Evolutionary conservation across 202 grass and related monocot genomes (phyloP), one percentile per base, ranked within the genome.

Genomic region (Saccharum hybrid): DNA sequence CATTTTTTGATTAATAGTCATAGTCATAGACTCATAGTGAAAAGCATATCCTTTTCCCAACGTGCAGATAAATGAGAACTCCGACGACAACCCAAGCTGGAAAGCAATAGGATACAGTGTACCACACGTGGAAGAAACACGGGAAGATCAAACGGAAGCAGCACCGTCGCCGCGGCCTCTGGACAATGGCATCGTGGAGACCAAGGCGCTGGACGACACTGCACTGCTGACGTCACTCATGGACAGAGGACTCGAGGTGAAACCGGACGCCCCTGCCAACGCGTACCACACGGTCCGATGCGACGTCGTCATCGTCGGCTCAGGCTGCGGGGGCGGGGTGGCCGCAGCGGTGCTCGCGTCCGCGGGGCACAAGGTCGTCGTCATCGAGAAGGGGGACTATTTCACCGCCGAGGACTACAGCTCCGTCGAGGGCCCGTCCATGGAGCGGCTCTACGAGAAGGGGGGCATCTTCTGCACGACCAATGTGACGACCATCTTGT

Each of bases 81-180:
- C 77, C 2, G 77, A 91, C 67, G 77, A 93, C 71, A 98, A 93
- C 23, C 73, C 73, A 22, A 63, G 83, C 59, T 98, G 95, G 95
- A 90, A 90, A 83, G 90, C 95, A 63, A 88, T 98, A 21, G 92
- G 92, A 36, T 98, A 95, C 86, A 88, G 14, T 41, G 54, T 88
- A 22, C 63, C 43, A 16, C 45, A 67, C 19, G 14, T 19, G 37
- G 79, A 68, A 1, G 19, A 72, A 5, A 67, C 75, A 22, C 63
- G 69, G 42, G 34, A 75, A 66, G 46, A 83, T n/a, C 22, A 8
- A 82, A 46, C 37, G 43, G 62, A 78, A 51, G 60, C n/a, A 22
- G 31, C 37, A 63, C 10, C 72, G 12, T 10, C 37, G 68, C 74
- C 42, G 41, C 79, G 88, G 16, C 92, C 88, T 33, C 86, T 91